Conservation (phyloP, 2,329 filamentous ascomycete species). For the Exserohilum turcica region DNA sequence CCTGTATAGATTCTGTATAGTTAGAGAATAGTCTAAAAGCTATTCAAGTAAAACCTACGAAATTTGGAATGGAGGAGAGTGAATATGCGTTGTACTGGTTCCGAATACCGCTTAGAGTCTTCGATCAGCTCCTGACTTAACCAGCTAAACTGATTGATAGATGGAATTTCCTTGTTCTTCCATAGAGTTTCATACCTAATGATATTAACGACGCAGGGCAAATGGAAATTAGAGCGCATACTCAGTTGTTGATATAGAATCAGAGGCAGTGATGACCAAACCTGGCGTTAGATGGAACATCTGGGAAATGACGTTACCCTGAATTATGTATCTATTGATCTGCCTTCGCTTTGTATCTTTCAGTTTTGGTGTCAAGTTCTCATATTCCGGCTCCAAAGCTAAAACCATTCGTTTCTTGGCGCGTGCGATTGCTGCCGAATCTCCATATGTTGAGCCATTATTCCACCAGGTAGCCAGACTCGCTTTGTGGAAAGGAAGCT, state of each 20-base stretch:
- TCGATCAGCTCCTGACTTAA: background rate
- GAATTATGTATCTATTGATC: constrained; percentile 1
- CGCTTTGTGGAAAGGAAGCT: background rate
- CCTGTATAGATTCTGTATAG: background rate
- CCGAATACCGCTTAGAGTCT: background rate
- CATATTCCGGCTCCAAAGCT: background rate
- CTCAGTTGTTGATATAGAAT: background rate
- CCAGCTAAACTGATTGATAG: background rate
- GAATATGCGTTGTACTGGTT: background rate
- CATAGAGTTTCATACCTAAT: background rate
- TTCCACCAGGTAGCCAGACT: background rate
- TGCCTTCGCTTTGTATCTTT: background rate
- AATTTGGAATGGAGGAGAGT: background rate
- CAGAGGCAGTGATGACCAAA: constrained; percentile 1
- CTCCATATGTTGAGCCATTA: background rate
- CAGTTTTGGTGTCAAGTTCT: background rate
- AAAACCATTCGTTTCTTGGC: background rate
- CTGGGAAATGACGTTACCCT: background rate
- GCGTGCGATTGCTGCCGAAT: background rate
- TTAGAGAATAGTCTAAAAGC: background rate
- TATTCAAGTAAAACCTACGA: background rate
- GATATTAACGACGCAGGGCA: background rate
- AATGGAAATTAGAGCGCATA: background rate
- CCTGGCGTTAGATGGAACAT: background rate
- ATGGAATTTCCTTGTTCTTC: background rate